These are phyloP conservation scores for Apiospora kogelbergensis DNA, from an alignment of 2,329 filamentous ascomycete genomes.

Conservation along the genomic window DNA sequence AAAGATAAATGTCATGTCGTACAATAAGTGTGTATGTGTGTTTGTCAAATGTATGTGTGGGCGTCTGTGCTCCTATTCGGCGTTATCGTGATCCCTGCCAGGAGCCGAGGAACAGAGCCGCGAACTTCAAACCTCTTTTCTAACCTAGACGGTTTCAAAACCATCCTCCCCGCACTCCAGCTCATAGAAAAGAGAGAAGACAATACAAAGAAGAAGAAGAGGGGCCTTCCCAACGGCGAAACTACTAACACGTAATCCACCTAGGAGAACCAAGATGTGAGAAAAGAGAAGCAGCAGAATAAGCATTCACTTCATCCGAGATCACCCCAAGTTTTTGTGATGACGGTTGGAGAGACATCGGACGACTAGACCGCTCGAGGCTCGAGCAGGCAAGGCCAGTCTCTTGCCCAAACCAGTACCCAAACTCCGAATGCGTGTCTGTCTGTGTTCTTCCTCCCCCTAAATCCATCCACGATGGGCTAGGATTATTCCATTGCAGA, in stretches of 20 bases:
- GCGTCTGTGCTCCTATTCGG: neutral
- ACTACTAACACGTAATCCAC: neutral
- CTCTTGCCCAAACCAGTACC: neutral
- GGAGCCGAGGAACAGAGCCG: neutral
- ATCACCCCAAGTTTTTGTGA: neutral
- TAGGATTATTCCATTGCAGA: neutral
- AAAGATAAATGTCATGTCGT: neutral
- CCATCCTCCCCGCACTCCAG: neutral
- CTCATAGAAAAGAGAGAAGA: neutral
- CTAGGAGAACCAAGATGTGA: neutral
- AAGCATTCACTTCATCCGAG: neutral
- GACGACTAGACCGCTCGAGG: neutral
- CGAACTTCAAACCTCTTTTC: constrained; percentile 1
- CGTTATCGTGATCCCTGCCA: neutral
- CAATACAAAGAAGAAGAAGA: neutral
- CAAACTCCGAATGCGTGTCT: neutral
- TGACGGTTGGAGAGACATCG: neutral
- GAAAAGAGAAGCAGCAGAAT: neutral
- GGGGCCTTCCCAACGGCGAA: neutral
- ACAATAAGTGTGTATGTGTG: neutral
- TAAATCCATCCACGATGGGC: neutral
- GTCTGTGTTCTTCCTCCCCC: neutral
- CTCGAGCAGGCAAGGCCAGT: neutral
- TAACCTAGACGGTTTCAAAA: constrained; percentile 4
- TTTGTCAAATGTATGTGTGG: neutral